Evolutionary conservation across 2,329 filamentous ascomycete species (phyloP), one percentile per base, ranked within the genome.

Genomic region (Pseudogymnoascus sp.): DNA sequence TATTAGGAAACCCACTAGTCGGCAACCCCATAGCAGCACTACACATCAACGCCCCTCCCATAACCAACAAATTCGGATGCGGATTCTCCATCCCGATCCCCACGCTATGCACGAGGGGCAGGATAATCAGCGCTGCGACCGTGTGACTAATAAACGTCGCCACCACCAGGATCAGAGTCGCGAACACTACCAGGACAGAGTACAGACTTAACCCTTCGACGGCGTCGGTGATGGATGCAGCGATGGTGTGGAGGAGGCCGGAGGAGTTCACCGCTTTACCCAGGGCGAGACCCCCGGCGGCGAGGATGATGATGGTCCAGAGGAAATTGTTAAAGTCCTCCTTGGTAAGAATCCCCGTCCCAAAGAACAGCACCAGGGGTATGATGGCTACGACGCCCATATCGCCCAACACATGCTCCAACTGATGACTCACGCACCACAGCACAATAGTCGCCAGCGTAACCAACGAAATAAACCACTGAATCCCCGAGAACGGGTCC

Each of bases 281-380:
- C 0, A 99, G 85, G 1, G 92, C 92, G 36, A 99, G 79, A 6
- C 95, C 95, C 56, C 95, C 95, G 0, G 95, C 93, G 0, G 95
- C 95, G 18, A 99, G 87, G 71, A 99, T 97, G 76, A 99, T 97
- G 76, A 99, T 99, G 18, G 96, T 99, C 95, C 95, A 99, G 40
- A 97, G 89, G 76, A 99, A 99, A 76, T 99, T 99, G 81, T 99
- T 99, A 75, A 99, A 99, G 77, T 99, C 95, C 77, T 97, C 95
- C 77, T 97, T 99, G 59, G 93, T 97, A 34, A 99, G 81, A 68
- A 97, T 93, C 10, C 95, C 95, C 1, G 92, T 93, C 62, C 95
- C 95, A 71, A 99, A 99, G 82, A 99, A 99, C 44, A 97, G 81
- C 2, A 96, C 89, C 61, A 99, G 89, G 5, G 95, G 95, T 65